These are phyloP conservation scores for Phytophthora constricta DNA, from an alignment of 352 stramenopile genomes.

Conservation along the genomic window DNA sequence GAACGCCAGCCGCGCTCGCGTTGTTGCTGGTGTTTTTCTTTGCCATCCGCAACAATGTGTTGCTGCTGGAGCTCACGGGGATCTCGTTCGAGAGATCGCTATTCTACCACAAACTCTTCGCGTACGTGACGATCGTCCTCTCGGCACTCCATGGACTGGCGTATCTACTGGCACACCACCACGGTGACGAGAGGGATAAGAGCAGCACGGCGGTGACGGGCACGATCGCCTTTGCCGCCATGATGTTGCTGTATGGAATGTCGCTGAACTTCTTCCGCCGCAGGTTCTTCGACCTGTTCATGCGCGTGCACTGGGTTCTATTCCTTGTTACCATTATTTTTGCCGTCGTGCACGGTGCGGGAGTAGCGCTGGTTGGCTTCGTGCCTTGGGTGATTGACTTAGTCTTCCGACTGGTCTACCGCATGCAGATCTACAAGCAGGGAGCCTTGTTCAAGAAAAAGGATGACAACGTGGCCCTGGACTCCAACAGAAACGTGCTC, in stretches of 20 bases:
- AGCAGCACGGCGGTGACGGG: constrained; percentile 14
- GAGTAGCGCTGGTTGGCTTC: constrained; percentile 37
- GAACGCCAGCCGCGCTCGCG: constrained; percentile 24
- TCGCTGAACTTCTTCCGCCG: constrained; percentile 45
- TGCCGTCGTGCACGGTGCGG: constrained; percentile 39
- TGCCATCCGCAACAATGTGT: constrained; percentile 51
- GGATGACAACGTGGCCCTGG: background rate
- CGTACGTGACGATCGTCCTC: constrained; percentile 36
- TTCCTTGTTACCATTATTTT: constrained; percentile 46
- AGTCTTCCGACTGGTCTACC: constrained; percentile 36
- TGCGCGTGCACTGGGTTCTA: constrained; percentile 47
- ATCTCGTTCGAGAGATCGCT: constrained; percentile 54
- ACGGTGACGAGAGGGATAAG: constrained; percentile 21
- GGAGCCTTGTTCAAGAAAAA: constrained; percentile 24
- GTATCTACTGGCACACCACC: constrained; percentile 34
- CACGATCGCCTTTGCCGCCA: constrained; percentile 25
- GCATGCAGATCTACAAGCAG: constrained; percentile 19
- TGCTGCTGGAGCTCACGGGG: constrained; percentile 41
- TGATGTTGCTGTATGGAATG: constrained; percentile 34
- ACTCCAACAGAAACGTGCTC: constrained; percentile 10
- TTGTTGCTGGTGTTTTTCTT: constrained; percentile 50
- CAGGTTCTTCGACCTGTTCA: constrained; percentile 55
- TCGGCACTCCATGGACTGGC: constrained; percentile 41
- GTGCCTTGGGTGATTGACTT: constrained; percentile 41
- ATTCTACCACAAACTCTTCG: constrained; percentile 61